phyloP scores from a whole-genome alignment of 352 stramenopile species.

The Thalassiosira delicatula region DNA sequence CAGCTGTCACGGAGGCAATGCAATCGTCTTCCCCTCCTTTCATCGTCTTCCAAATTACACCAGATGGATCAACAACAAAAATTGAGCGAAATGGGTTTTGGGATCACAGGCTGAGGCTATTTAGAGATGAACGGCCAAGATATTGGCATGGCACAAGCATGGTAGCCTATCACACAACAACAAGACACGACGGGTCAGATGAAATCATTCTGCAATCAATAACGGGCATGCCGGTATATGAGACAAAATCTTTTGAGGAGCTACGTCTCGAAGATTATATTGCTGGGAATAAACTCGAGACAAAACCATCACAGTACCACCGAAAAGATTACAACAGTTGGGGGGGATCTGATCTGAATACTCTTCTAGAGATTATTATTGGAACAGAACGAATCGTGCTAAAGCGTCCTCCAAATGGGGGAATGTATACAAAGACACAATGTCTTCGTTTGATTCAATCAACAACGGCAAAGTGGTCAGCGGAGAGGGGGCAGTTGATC shows the following conservation, averaged over 20 bases:
- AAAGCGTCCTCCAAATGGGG: background rate
- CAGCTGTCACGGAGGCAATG: background rate
- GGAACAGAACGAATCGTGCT: slow-evolving; percentile 17
- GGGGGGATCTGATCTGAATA: slow-evolving; percentile 21
- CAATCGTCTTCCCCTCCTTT: background rate
- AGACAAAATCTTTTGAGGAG: background rate
- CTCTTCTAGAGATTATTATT: slow-evolving; percentile 4
- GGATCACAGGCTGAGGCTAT: background rate
- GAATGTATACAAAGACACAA: slow-evolving; percentile 21
- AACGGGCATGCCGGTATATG: background rate
- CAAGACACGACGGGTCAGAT: too few species aligned
- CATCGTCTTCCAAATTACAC: background rate
- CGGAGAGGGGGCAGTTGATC: slow-evolving; percentile 12
- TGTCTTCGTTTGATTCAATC: slow-evolving; percentile 4
- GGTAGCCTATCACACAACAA: background rate
- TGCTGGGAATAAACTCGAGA: background rate
- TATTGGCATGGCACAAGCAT: background rate
- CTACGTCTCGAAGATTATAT: slow-evolving; percentile 6
- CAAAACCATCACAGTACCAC: background rate
- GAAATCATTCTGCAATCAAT: too few species aligned
- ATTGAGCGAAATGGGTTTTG: background rate
- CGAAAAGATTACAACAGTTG: background rate
- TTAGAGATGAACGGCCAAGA: background rate
- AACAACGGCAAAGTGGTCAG: slow-evolving; percentile 10
- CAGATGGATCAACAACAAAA: background rate